Base-by-base conservation (phyloP, 2,329 filamentous ascomycete genomes). In the Amphichorda felina region DNA sequence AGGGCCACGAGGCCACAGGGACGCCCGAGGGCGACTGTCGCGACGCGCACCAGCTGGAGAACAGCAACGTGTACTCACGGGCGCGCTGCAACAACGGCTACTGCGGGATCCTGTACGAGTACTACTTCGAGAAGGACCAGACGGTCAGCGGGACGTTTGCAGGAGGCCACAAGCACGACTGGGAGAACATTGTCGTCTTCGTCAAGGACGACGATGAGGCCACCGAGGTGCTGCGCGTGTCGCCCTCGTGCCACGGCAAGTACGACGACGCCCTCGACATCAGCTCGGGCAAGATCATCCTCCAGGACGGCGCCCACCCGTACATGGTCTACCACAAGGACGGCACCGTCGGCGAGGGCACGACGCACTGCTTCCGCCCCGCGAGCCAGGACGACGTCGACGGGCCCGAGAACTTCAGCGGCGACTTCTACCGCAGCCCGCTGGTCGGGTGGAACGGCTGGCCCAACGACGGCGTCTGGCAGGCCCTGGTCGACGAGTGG, bases 101-200 rank as follows among this genome's bases (percentile, higher is more conserved):
- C 35, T 56, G 53, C 19, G 52, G n/a, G n/a, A n/a, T n/a, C 9
- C 38, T 33, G 39, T 50, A 43, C 31, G 49, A 50, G 35, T 58
- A 59, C 50, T 66, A 63, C 43, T 56, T 60, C 35, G 63, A 64
- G 33, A 66, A 67, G 43, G 64, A 66, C 32, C 50, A 57, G 37
- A 53, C 59, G 1, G 56, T 47, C 2, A 30, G 39, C 1, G 58
- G 55, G 0, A 43, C 44, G 19, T 49, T 50, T 8, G 36, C 39
- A 0, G 52, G 59, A 2, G 57, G 57, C 18, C 60, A 64, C 33
- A 50, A 53, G 1, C 56, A 63, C 41, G 60, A 64, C 40, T 63
- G 59, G 60, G 60, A 64, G 43, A 55, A 53, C 40, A 45, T 51
- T 8, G 49, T 63, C 1, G 48, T 63, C 11, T 61, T 56, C 38